Conservation (phyloP, 495 filamentous ascomycete species). For the Aspergillus diversus region DNA sequence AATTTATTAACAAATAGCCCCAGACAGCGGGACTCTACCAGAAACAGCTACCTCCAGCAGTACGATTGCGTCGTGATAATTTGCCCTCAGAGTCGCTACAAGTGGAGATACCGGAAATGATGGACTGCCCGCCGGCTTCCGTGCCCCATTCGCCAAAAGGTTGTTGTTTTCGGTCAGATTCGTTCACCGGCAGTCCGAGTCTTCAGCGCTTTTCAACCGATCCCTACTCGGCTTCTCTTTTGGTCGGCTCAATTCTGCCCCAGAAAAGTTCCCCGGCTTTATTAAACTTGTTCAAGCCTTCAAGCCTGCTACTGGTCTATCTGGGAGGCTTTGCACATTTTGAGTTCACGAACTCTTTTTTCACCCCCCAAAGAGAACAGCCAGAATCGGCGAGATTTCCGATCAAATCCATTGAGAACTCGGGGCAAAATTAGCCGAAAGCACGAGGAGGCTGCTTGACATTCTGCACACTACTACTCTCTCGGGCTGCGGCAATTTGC, state of each 20-base stretch:
- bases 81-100: not conserved
- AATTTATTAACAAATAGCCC: not conserved
- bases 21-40: not conserved
- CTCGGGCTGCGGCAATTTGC: no score
- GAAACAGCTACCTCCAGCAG: not conserved
- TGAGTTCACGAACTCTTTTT: no score
- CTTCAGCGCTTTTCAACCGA: slow-evolving; percentile 6
- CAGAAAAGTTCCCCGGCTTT: not conserved
- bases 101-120: slow-evolving; percentile 12
- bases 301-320: no score
- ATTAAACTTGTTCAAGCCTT: not conserved
- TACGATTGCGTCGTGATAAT: slow-evolving; percentile 7
- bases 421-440: no score
- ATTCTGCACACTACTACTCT: no score
- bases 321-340: no score
- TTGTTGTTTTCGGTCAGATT: slow-evolving; percentile 1
- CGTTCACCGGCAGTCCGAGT: slow-evolving; percentile 12
- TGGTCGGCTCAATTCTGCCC: not conserved
- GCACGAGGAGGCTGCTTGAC: no score
- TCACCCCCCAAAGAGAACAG: no score
- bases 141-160: not conserved
- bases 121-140: not conserved
- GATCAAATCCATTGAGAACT: no score
- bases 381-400: no score
- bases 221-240: not conserved